A percentile compares a stretch with the other conserved stretches of the same genome.
phyloP scores from a whole-genome alignment of 257 asterid species.

The Capsicum baccatum region DNA sequence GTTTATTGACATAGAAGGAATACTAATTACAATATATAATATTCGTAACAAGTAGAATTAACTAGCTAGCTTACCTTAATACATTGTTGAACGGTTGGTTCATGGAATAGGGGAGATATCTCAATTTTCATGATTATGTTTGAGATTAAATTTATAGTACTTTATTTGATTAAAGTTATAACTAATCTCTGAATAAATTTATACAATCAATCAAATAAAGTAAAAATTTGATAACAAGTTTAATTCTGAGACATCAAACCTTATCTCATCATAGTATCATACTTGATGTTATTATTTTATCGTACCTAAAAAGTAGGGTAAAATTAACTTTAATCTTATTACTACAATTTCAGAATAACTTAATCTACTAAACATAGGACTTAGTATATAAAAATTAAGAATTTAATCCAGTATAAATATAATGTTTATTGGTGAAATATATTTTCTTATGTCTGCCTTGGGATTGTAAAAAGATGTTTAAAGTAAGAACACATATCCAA shows the following conservation, averaged over 20 bases:
- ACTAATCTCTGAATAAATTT: too few relatives aligned
- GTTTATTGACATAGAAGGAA: too few relatives aligned
- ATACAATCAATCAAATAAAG: too few relatives aligned
- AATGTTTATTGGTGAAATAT: background rate
- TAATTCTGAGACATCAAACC: background rate
- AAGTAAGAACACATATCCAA: background rate
- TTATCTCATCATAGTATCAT: background rate
- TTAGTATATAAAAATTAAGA: background rate
- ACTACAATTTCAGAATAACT: background rate
- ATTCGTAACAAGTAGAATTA: too few relatives aligned
- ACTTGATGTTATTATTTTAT: background rate
- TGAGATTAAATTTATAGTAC: too few relatives aligned
- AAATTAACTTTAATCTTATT: too few relatives aligned
- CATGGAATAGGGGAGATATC: too few relatives aligned
- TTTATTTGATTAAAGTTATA: too few relatives aligned
- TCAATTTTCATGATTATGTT: too few relatives aligned
- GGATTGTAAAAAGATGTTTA: constrained; percentile 15
- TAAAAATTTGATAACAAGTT: too few relatives aligned
- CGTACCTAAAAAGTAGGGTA: background rate
- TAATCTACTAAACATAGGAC: background rate
- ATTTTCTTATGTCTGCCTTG: background rate
- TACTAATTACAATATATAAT: background rate
- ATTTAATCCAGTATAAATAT: background rate
- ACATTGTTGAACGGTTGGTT: too few relatives aligned
- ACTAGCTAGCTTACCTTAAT: too few relatives aligned